Evolutionary conservation across 1,284 basidiomycete species (phyloP).

Genomic region (Leccinum subrobustum): DNA sequence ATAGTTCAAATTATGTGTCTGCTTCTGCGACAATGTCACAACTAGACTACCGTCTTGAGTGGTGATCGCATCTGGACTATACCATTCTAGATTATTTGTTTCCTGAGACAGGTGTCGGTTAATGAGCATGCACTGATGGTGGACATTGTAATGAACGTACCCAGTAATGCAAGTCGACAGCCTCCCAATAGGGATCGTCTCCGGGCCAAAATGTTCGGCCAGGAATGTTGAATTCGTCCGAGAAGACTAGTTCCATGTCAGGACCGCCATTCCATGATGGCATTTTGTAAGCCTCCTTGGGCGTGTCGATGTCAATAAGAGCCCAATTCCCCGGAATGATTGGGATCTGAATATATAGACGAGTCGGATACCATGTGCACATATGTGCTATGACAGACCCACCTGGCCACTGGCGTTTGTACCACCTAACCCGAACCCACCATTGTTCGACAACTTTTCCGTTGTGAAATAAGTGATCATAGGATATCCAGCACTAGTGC

Average conservation of each 20-base stretch:
- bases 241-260: conserved; percentile 60
- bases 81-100: conserved; percentile 64
- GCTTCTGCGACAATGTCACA: conserved; percentile 57
- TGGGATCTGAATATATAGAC: conserved; percentile 40
- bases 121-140: conserved; percentile 38
- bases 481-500: conserved; percentile 52
- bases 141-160: conserved; percentile 38
- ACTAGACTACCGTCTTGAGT: conserved; percentile 66
- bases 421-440: conserved; percentile 70
- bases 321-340: conserved; percentile 52
- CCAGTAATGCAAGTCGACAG: conserved; percentile 55
- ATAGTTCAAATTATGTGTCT: conserved; percentile 61
- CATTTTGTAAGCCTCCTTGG: conserved; percentile 49
- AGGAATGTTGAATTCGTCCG: conserved; percentile 78
- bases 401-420: conserved; percentile 73
- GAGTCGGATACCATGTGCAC: conserved; percentile 30
- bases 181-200: conserved; percentile 78
- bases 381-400: conserved; percentile 1
- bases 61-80: conserved; percentile 63
- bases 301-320: conserved; percentile 69
- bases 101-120: conserved; percentile 38
- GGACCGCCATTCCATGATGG: conserved; percentile 50
- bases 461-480: conserved; percentile 49
- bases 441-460: conserved; percentile 33
- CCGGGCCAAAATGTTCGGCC: conserved; percentile 71